These are phyloP conservation scores for Phytophthora fragariae DNA, from an alignment of 352 stramenopile genomes.

Conservation along the genomic window DNA sequence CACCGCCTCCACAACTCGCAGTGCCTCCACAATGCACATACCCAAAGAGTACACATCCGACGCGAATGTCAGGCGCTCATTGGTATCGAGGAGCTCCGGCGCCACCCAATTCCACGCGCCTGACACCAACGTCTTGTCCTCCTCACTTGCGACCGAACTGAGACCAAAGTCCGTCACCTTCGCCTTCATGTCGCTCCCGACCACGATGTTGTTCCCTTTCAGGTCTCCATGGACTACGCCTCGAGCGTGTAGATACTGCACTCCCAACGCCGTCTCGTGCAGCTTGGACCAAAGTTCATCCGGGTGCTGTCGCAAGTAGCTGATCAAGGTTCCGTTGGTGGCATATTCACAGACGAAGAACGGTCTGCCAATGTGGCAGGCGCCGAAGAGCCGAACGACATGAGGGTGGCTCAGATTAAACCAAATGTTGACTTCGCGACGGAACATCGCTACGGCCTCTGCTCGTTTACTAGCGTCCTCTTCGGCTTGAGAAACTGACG, in stretches of 20 bases:
- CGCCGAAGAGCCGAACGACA: slow-evolving; percentile 17
- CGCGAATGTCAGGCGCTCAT: neutral
- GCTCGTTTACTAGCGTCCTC: neutral
- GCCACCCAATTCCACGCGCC: slow-evolving; percentile 1
- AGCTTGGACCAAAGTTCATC: neutral
- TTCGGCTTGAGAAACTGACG: neutral
- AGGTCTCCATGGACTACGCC: slow-evolving; percentile 12
- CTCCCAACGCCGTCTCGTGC: neutral
- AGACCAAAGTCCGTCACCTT: slow-evolving; percentile 16
- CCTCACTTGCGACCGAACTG: neutral
- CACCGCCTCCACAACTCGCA: neutral
- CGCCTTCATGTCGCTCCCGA: slow-evolving; percentile 5
- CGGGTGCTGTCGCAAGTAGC: neutral
- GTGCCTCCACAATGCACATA: neutral
- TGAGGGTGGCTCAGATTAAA: slow-evolving; percentile 17
- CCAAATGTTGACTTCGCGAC: slow-evolving; percentile 19
- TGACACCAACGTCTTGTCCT: neutral
- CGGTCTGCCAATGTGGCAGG: slow-evolving; percentile 16
- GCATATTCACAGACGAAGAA: slow-evolving; percentile 27
- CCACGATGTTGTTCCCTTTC: slow-evolving; percentile 12
- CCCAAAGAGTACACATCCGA: slow-evolving; percentile 2
- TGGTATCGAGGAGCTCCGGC: neutral
- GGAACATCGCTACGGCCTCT: slow-evolving; percentile 6
- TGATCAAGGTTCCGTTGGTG: slow-evolving; percentile 13
- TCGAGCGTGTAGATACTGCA: slow-evolving; percentile 15